Evolutionary conservation across 164 flowering plant species (phyloP), one percentile per base, ranked within the genome.

Genomic region (Sedum album): DNA sequence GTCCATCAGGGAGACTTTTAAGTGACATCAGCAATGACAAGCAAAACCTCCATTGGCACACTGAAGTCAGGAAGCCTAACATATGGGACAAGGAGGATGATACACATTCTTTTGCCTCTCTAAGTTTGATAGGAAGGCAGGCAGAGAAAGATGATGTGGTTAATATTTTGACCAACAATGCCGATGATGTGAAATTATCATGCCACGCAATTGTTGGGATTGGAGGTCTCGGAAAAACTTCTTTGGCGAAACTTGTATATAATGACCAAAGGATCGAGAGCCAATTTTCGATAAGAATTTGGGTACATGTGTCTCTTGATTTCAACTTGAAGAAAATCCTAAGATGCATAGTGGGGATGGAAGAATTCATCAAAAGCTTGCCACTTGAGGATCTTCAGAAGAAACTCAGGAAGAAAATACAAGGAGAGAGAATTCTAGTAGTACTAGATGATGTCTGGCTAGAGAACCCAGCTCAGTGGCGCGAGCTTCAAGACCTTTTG

Each of bases 191-290:
- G 13, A n/a, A 61, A 65, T 33, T 76, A 30, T 68, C 66, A 15
- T 71, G 71, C 36, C 67, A 71, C 63, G 63, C 77, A 18, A 72
- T 77, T 5, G 71, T 72, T n/a, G 80, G 77, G 13, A 51, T 68
- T 11, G 70, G 63, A n/a, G 63, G 70, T 20, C 46, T 51, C 2
- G 70, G 70, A 25, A 68, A 53, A 36, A 68, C 70, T 25, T 31
- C 70, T 6, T 42, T 68, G 28, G 70, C 70, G 11, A 68, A 68
- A 57, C 36, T 68, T 4, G 42, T 68, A 23, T 49, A 49, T 30
- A 53, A 68, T 10, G 63, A 68, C 20, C 23, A 35, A 20, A 53
- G 63, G 28, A 33, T 67, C 20, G 44, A 10, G 6, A 20, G 30
- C n/a, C 6, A 36, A 31, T 68, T 51, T 68, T 20, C 31, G 31